Conservation (phyloP, 169 alveolate genomes). For the Amoebophrya sp. region DNA sequence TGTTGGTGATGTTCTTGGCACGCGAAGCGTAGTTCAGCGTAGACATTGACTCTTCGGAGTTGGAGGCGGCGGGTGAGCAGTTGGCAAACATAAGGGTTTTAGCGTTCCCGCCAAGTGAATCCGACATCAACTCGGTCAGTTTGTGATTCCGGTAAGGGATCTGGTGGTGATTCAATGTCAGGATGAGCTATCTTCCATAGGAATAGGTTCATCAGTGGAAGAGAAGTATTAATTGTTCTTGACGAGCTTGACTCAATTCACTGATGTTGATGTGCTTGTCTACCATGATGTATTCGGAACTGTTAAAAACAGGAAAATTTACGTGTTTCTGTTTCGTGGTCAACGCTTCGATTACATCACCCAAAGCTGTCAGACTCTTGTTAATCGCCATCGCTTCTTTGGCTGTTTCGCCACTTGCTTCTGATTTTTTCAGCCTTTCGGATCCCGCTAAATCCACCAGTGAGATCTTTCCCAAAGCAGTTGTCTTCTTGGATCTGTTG, state of each 20-base stretch:
- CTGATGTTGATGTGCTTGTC: no score
- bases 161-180: no score
- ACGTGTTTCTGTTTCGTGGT: conserved; percentile 42
- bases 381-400: conserved; percentile 75
- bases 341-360: conserved; percentile 61
- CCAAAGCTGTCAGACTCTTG: conserved; percentile 68
- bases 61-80: conserved; percentile 16
- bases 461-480: neutral
- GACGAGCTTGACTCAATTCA: no score
- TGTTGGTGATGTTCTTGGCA: neutral
- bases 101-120: conserved; percentile 51
- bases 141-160: conserved; percentile 76
- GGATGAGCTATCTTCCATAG: no score
- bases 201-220: no score
- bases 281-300: no score
- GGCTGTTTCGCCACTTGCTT: conserved; percentile 68
- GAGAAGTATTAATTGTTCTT: no score
- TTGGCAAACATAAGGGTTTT: conserved; percentile 46
- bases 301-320: neutral
- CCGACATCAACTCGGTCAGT: conserved; percentile 61
- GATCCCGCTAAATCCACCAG: conserved; percentile 79
- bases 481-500: conserved; percentile 32
- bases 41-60: neutral
- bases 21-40: neutral
- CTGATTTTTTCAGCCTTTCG: conserved; percentile 69